Percentiles rank a stretch among this genome's conserved stretches.
Evolutionary conservation across 768 basidiomycete genomes (phyloP).

Genomic region (Pleurotus tuoliensis): DNA sequence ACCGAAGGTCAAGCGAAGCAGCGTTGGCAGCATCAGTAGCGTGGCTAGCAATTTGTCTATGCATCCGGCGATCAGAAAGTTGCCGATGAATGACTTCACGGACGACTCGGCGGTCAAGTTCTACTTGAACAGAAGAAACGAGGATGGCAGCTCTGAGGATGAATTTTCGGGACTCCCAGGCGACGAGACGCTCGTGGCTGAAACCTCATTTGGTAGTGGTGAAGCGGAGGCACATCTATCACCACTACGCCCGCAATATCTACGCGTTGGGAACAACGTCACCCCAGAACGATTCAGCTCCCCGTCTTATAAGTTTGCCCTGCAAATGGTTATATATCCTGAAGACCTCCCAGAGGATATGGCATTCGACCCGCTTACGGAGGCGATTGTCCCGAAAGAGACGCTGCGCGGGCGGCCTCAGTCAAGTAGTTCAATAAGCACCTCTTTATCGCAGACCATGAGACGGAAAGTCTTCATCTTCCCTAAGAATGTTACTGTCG

Average conservation of each 20-base stretch:
- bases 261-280: conserved; percentile 47
- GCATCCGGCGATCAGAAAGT: conserved; percentile 92
- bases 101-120: conserved; percentile 98
- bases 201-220: conserved; percentile 21
- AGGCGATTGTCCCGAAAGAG: conserved; percentile 88
- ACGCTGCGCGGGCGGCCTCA: conserved; percentile 56
- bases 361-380: conserved; percentile 89
- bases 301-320: conserved; percentile 78
- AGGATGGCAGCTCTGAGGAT: conserved; percentile 10
- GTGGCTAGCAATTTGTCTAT: conserved; percentile 87
- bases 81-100: conserved; percentile 96
- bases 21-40: conserved; percentile 92
- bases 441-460: conserved; percentile 54
- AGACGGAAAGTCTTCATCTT: conserved; percentile 86
- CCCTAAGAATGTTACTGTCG: conserved; percentile 92
- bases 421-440: conserved; percentile 37
- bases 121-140: conserved; percentile 73
- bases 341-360: conserved; percentile 93
- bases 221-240: conserved; percentile 39
- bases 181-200: conserved; percentile 38
- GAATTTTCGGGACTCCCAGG: conserved; percentile 34
- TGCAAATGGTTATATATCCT: conserved; percentile 85
- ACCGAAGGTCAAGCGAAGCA: conserved; percentile 89
- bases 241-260: conserved; percentile 31
- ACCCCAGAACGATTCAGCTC: conserved; percentile 74